Conservation (phyloP, 129 eudicot species). For the Pseudognaphalium luteoalbum region DNA sequence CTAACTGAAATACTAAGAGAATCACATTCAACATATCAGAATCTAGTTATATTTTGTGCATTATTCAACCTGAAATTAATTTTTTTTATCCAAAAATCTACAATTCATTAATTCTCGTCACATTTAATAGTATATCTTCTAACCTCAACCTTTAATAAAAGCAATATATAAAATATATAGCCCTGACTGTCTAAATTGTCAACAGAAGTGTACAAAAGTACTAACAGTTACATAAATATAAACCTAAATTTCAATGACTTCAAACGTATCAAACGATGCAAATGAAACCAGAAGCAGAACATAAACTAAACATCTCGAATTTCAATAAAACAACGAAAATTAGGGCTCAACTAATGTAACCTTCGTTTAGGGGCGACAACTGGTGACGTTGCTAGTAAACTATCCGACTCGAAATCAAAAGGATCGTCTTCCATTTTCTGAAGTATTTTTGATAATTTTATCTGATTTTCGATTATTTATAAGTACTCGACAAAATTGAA, state of each 20-base stretch:
- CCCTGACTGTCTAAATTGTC: slow-evolving; percentile 14
- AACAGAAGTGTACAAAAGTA: neutral
- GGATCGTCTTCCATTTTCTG: slow-evolving; percentile 39
- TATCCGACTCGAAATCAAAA: slow-evolving; percentile 36
- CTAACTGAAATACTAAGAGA: neutral
- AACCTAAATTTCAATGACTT: too few relatives aligned
- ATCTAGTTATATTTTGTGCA: neutral
- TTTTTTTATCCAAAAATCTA: neutral
- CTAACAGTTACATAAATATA: neutral
- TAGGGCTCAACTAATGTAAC: neutral
- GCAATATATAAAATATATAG: neutral
- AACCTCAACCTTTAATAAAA: neutral
- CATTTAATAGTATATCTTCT: neutral
- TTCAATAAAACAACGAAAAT: neutral
- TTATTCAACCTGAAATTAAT: neutral
- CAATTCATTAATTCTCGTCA: neutral
- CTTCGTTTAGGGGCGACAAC: slow-evolving; percentile 20
- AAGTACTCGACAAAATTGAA: neutral
- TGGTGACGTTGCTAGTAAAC: slow-evolving; percentile 35
- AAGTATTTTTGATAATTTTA: neutral
- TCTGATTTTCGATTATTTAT: neutral
- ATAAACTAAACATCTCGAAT: neutral
- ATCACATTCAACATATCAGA: neutral
- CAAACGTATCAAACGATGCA: too few relatives aligned
- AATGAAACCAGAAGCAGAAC: neutral